A percentile compares a stretch with the other conserved stretches of the same genome.
phyloP scores from a whole-genome alignment of 805 yeast genomes.

The Kodamaea neixiangensis region DNA sequence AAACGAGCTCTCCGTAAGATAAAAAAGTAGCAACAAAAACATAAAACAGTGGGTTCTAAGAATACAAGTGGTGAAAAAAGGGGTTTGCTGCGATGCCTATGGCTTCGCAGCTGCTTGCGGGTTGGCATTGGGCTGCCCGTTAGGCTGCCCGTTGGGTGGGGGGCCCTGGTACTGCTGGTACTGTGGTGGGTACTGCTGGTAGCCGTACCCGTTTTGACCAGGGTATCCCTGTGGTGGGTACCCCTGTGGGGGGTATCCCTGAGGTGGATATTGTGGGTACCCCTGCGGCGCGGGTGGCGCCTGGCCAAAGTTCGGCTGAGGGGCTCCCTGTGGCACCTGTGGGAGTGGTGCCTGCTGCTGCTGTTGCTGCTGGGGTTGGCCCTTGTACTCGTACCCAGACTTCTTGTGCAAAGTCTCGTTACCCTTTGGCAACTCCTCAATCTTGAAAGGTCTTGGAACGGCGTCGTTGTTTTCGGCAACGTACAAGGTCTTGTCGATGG shows the following conservation, averaged over 20 bases:
- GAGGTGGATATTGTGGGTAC: conserved; percentile 15
- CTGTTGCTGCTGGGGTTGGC: conserved; percentile 38
- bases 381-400: conserved; percentile 46
- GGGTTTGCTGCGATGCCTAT: not conserved
- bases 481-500: conserved; percentile 83
- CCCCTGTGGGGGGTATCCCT: conserved; percentile 21
- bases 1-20: not conserved
- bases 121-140: not conserved
- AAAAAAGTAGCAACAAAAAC: conserved; percentile 1
- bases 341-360: conserved; percentile 16
- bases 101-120: not conserved
- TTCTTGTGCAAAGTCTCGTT: conserved; percentile 32
- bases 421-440: conserved; percentile 57
- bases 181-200: conserved; percentile 25
- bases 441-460: conserved; percentile 88
- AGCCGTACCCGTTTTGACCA: conserved; percentile 9
- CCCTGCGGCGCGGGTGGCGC: conserved; percentile 10
- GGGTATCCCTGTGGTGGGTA: conserved; percentile 19
- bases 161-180: conserved; percentile 26
- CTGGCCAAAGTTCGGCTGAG: conserved; percentile 12
- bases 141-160: conserved; percentile 17
- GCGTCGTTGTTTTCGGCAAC: conserved; percentile 76
- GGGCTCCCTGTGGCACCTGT: conserved; percentile 16
- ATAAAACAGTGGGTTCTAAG: conserved; percentile 1
- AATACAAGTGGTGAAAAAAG: conserved; percentile 9